These are phyloP conservation scores for Testicularia cyperi DNA, from an alignment of 1,284 basidiomycete genomes.

Conservation along the genomic window DNA sequence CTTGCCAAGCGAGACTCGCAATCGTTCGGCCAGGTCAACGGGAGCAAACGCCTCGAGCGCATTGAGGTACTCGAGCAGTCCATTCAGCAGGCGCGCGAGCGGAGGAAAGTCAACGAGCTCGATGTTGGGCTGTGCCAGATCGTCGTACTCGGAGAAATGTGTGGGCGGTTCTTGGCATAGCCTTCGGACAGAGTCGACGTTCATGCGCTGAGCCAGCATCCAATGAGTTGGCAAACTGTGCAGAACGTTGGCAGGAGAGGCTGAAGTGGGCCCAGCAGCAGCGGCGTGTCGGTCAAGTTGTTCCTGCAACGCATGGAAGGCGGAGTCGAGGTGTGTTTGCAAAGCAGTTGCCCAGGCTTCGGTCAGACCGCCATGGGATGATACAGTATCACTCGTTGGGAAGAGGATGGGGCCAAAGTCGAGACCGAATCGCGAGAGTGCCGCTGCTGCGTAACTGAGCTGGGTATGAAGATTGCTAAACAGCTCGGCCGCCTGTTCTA, in stretches of 20 bases:
- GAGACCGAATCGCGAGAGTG: conserved; percentile 26
- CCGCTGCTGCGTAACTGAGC: conserved; percentile 28
- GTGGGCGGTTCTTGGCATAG: not conserved
- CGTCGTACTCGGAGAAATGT: conserved; percentile 6
- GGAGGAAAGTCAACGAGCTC: conserved; percentile 22
- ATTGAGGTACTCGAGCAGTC: conserved; percentile 13
- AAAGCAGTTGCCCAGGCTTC: conserved; percentile 5
- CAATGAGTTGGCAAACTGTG: not conserved
- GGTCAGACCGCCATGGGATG: conserved; percentile 11
- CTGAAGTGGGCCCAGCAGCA: not conserved
- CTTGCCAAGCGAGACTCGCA: not conserved
- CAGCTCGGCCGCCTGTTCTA: conserved; percentile 18
- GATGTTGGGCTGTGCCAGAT: conserved; percentile 12
- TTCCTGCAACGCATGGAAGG: not conserved
- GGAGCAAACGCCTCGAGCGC: conserved; percentile 23
- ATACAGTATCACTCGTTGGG: not conserved
- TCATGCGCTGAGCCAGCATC: not conserved
- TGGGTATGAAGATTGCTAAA: conserved; percentile 26
- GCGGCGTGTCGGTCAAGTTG: not conserved
- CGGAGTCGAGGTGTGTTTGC: not conserved
- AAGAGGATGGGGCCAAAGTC: conserved; percentile 31
- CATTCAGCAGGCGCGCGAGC: conserved; percentile 18
- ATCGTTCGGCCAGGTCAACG: not conserved
- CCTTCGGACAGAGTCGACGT: not conserved
- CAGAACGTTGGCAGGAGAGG: too few relatives aligned